Evolutionary conservation across 768 basidiomycete species (phyloP).

Genomic region (Russula olivacea): DNA sequence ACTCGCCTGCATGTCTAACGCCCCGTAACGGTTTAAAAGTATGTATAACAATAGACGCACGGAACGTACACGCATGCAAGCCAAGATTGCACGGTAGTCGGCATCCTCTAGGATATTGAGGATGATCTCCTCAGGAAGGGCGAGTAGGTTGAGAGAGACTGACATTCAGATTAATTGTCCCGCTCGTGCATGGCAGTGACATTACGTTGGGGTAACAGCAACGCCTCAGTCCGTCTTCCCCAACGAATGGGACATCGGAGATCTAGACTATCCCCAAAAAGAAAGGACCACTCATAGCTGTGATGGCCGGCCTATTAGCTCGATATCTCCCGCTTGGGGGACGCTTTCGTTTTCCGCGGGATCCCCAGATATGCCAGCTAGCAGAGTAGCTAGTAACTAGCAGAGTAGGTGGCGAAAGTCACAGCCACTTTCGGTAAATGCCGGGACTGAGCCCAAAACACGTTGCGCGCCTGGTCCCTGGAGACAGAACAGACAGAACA

Average conservation of each 20-base stretch:
- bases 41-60: neutral
- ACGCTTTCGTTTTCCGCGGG: too few species aligned
- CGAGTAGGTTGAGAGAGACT: neutral
- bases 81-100: neutral
- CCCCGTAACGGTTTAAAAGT: neutral
- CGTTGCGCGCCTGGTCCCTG: too few species aligned
- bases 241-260: neutral
- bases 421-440: too few species aligned
- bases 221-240: neutral
- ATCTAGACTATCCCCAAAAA: neutral
- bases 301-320: neutral
- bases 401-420: too few species aligned
- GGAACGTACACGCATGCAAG: constrained; percentile 1
- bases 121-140: constrained; percentile 2
- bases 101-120: neutral
- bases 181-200: neutral
- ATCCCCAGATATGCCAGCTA: too few species aligned
- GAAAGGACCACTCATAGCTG: neutral
- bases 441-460: too few species aligned
- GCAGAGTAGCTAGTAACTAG: too few species aligned
- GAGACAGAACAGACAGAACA: too few species aligned
- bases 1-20: constrained; percentile 1
- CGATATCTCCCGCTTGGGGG: too few species aligned
- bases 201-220: neutral
- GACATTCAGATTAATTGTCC: neutral